These are phyloP conservation scores for Trametes polyzona DNA, from an alignment of 1,284 basidiomycete genomes.

Conservation along the genomic window DNA sequence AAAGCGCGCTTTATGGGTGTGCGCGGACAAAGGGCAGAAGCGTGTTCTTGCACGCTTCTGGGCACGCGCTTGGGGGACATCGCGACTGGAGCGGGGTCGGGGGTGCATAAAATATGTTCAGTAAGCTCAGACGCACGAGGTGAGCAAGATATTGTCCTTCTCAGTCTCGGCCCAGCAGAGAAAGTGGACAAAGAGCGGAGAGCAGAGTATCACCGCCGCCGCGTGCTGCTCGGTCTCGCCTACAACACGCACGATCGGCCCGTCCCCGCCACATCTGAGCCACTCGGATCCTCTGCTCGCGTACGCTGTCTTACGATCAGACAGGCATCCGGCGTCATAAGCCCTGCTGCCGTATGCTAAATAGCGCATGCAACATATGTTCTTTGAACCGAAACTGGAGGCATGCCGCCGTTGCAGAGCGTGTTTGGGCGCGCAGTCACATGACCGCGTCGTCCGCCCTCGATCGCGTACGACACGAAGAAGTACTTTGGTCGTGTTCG, in stretches of 20 bases:
- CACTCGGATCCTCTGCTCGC: background rate
- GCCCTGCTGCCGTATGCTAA: too few species aligned
- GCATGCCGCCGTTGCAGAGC: too few species aligned
- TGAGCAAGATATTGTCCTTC: background rate
- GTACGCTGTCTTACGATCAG: background rate
- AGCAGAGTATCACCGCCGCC: constrained; percentile 1
- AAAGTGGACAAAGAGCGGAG: constrained; percentile 9
- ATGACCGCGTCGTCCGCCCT: constrained; percentile 3
- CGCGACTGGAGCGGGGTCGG: background rate
- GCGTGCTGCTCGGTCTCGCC: constrained; percentile 1
- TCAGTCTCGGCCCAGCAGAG: background rate
- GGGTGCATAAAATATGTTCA: background rate
- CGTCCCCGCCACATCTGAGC: constrained; percentile 2
- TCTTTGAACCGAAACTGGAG: too few species aligned
- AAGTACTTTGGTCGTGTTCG: background rate
- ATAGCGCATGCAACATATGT: too few species aligned
- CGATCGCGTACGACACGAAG: too few species aligned
- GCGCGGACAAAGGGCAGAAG: background rate
- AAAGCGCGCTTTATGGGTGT: constrained; percentile 12
- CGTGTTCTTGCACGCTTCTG: background rate
- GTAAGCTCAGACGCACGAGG: constrained; percentile 10
- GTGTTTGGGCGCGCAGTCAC: background rate
- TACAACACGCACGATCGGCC: constrained; percentile 8
- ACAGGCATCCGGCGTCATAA: too few species aligned
- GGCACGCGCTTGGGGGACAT: constrained; percentile 1